phyloP scores from a whole-genome alignment of 768 basidiomycete genomes.

The Mycena albidolilacea region DNA sequence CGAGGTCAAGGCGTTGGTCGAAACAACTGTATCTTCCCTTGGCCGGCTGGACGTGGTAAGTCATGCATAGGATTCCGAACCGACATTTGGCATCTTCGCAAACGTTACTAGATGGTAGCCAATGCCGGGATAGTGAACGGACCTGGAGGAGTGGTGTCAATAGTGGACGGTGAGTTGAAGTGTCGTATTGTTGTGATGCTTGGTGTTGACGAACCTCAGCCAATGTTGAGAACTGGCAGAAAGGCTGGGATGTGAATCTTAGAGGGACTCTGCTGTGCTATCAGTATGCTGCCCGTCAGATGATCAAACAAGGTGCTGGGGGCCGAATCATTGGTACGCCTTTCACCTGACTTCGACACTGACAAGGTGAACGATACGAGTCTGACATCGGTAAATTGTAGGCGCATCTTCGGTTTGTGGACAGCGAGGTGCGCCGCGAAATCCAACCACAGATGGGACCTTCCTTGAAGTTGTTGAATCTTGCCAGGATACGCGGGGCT shows the following conservation, averaged over 20 bases:
- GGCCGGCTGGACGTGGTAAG: conserved; percentile 49
- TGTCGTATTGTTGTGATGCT: no score
- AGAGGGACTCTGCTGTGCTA: conserved; percentile 58
- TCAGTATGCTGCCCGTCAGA: conserved; percentile 59
- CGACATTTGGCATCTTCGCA: not conserved
- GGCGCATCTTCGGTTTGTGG: conserved; percentile 54
- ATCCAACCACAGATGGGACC: not conserved
- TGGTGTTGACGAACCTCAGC: conserved; percentile 42
- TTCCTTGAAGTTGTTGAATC: no score
- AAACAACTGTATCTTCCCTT: conserved; percentile 37
- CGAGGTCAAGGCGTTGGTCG: conserved; percentile 48
- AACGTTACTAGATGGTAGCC: conserved; percentile 49
- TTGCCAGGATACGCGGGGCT: not conserved
- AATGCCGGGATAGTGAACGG: conserved; percentile 48
- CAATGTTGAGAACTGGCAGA: conserved; percentile 50
- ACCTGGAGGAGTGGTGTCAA: not conserved
- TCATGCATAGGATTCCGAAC: not conserved
- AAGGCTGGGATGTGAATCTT: conserved; percentile 55
- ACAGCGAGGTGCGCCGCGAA: conserved; percentile 44
- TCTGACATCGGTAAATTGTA: conserved; percentile 8
- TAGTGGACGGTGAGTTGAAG: conserved; percentile 42
- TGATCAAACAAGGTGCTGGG: conserved; percentile 59
- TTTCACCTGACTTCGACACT: conserved; percentile 2
- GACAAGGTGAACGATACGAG: not conserved
- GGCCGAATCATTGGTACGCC: conserved; percentile 58